phyloP scores from a whole-genome alignment of 208 protist genomes.

The Trypanosoma avium region DNA sequence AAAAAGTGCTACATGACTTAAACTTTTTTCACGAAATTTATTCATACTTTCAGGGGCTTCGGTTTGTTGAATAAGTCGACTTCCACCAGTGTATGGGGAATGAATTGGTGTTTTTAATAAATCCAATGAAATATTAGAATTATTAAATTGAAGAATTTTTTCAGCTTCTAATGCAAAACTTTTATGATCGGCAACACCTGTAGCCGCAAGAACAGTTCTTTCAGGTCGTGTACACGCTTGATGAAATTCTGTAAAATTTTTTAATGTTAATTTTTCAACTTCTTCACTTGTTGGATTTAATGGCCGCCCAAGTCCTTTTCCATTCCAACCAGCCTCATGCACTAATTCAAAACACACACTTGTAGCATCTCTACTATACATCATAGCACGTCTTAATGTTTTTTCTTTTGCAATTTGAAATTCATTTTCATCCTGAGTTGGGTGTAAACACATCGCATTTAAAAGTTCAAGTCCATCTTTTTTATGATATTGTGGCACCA shows the following conservation, averaged over 20 bases:
- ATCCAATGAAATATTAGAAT: not conserved
- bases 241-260: constrained; percentile 68
- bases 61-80: constrained; percentile 71
- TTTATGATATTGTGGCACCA: constrained; percentile 81
- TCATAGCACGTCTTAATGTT: constrained; percentile 46
- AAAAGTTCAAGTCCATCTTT: constrained; percentile 76
- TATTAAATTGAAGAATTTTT: constrained; percentile 55
- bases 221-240: constrained; percentile 61
- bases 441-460: constrained; percentile 75
- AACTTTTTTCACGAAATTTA: constrained; percentile 92
- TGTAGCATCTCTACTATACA: constrained; percentile 66
- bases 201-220: constrained; percentile 77
- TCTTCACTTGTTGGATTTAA: constrained; percentile 48
- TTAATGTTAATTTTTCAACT: constrained; percentile 62
- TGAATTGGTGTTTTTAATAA: constrained; percentile 8
- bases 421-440: constrained; percentile 54
- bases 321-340: constrained; percentile 87
- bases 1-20: constrained; percentile 87
- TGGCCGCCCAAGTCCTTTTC: constrained; percentile 70
- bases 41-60: constrained; percentile 86
- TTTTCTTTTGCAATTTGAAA: constrained; percentile 69
- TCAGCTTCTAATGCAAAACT: constrained; percentile 68
- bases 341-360: constrained; percentile 87
- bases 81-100: constrained; percentile 77
- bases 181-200: constrained; percentile 74